Conservation (phyloP, 805 yeast species). For the Phaffomyces antillensis region DNA sequence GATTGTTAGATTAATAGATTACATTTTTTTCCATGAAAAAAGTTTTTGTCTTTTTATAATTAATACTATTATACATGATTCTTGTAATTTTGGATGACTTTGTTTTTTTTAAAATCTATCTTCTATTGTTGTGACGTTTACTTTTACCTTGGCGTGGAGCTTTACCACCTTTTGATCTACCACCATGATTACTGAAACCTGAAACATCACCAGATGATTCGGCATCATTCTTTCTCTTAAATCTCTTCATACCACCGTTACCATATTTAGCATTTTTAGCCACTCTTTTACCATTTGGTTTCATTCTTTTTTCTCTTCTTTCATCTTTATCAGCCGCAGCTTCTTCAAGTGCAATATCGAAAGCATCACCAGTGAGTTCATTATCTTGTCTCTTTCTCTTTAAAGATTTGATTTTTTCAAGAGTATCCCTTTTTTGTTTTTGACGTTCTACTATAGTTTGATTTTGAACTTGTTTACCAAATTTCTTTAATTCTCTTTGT, state of each 20-base stretch:
- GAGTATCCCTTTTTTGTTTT: constrained; percentile 82
- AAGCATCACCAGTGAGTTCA: constrained; percentile 67
- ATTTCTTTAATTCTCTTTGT: constrained; percentile 92
- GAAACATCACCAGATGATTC: constrained; percentile 62
- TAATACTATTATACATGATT: no score
- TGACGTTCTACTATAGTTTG: constrained; percentile 91
- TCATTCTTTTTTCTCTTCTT: constrained; percentile 37
- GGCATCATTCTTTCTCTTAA: constrained; percentile 65
- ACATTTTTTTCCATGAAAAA: not conserved
- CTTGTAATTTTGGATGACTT: no score
- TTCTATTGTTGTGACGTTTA: constrained; percentile 30
- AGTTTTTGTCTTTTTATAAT: no score
- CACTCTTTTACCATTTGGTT: constrained; percentile 57
- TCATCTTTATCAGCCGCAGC: constrained; percentile 42
- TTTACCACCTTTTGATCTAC: constrained; percentile 36
- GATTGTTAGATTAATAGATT: constrained; percentile 23
- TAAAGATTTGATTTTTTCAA: constrained; percentile 85
- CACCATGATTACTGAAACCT: constrained; percentile 37
- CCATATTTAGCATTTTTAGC: constrained; percentile 75
- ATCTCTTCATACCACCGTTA: constrained; percentile 70
- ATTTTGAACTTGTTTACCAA: constrained; percentile 94
- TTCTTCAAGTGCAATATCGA: constrained; percentile 90
- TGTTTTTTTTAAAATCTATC: constrained; percentile 3
- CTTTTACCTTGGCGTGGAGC: constrained; percentile 39
- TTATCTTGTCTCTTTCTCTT: constrained; percentile 80